These are phyloP conservation scores for Aspergillus phoenicis DNA, from an alignment of 2,329 filamentous ascomycete species.

Conservation along the genomic window DNA sequence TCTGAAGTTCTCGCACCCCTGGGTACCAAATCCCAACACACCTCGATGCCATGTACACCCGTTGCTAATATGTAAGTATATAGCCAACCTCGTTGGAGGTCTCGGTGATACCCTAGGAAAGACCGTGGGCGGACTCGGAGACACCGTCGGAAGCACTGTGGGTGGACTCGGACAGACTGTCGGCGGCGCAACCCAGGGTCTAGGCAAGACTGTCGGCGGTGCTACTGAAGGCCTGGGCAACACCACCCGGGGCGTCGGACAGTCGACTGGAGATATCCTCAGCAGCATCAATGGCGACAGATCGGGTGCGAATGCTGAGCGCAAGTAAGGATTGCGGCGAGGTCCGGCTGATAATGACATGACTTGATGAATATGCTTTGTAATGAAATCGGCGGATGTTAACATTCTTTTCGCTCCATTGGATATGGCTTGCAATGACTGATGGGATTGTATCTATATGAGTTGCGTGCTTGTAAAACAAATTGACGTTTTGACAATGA, in stretches of 20 bases:
- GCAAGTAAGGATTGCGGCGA: background rate
- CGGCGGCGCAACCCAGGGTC: conserved; percentile 34
- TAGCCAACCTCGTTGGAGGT: conserved; percentile 10
- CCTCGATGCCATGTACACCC: background rate
- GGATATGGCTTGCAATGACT: background rate
- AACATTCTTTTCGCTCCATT: background rate
- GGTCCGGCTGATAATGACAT: background rate
- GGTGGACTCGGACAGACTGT: conserved; percentile 30
- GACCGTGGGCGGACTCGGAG: conserved; percentile 26
- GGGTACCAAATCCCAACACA: background rate
- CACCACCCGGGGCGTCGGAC: conserved; percentile 28
- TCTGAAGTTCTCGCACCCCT: background rate
- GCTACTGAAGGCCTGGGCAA: conserved; percentile 35
- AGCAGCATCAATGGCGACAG: conserved; percentile 9
- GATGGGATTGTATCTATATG: background rate
- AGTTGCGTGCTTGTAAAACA: background rate
- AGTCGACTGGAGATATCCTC: conserved; percentile 19
- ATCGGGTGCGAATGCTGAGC: background rate
- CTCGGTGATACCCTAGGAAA: conserved; percentile 8
- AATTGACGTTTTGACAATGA: background rate
- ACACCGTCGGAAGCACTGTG: conserved; percentile 19
- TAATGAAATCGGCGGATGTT: background rate
- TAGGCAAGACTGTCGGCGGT: conserved; percentile 39
- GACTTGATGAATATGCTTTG: conserved; percentile 1
- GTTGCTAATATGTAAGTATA: conserved; percentile 7